phyloP scores from a whole-genome alignment of 331 rosid genomes.

The Telfairia occidentalis region DNA sequence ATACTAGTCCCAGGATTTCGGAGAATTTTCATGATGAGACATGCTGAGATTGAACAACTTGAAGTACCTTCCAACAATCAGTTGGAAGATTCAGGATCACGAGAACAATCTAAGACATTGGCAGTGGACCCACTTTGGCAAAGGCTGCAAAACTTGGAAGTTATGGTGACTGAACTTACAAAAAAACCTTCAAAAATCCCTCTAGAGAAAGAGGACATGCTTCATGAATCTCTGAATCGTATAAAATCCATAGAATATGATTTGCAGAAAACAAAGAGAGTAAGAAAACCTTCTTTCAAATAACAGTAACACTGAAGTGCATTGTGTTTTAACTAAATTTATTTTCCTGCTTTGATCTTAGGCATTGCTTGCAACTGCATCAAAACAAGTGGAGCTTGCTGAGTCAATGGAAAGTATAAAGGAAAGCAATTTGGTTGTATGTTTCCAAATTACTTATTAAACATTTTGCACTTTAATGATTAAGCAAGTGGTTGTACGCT shows the following conservation, averaged over 20 bases:
- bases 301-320: slow-evolving; percentile 10
- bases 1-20: slow-evolving; percentile 32
- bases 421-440: slow-evolving; percentile 45
- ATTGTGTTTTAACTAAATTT: slow-evolving; percentile 7
- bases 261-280: slow-evolving; percentile 86
- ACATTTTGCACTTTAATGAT: not conserved
- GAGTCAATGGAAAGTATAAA: slow-evolving; percentile 66
- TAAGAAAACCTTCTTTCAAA: slow-evolving; percentile 26
- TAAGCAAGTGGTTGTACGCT: not conserved
- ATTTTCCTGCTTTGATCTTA: slow-evolving; percentile 22
- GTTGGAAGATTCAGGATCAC: slow-evolving; percentile 28
- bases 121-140: slow-evolving; percentile 54
- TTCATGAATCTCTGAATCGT: slow-evolving; percentile 77
- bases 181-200: slow-evolving; percentile 80
- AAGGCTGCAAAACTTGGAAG: slow-evolving; percentile 76
- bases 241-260: slow-evolving; percentile 76
- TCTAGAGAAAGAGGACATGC: slow-evolving; percentile 79
- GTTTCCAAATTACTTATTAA: slow-evolving; percentile 19
- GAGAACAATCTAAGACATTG: slow-evolving; percentile 30
- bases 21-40: slow-evolving; percentile 24
- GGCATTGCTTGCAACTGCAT: slow-evolving; percentile 83
- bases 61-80: slow-evolving; percentile 20
- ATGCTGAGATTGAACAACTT: slow-evolving; percentile 21
- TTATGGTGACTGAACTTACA: slow-evolving; percentile 52
- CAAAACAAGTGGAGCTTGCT: slow-evolving; percentile 89